Base-by-base conservation (phyloP, 2,329 filamentous ascomycete genomes). In the Epichloe uncinata region DNA sequence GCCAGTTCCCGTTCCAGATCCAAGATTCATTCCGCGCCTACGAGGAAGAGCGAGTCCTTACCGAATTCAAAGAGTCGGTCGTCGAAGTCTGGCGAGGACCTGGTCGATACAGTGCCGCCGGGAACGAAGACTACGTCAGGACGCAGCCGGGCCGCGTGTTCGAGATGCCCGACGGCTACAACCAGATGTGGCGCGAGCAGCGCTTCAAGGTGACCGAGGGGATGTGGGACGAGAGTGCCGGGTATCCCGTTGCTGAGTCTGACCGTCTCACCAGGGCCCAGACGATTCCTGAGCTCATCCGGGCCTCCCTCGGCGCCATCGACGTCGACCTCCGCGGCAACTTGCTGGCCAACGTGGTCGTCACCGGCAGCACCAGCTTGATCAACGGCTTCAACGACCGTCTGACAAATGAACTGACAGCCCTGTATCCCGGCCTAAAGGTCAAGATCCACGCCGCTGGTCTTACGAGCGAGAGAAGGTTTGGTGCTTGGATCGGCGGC, bases 61-160 rank as follows among this genome's bases (percentile, higher is more conserved):
- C 87, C 37, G 89, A 96, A 65, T 98, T 95, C 78, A 98, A 98
- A 71, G 94, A 98, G 70, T 94, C 86, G 16, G 88, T 96, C 15
- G 89, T 97, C 30, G 89, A 96, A 69, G 82, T 91, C 13, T 98
- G 93, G 91, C 79, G 81, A 26, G 87, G 87, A 0, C 87, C 87
- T 0, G 83, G 83, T 52, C 77, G 81, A 53, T 81, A 88, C 59
- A 66, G 67, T 41, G 69, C 66, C 57, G 77, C 70, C 20, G 81
- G 82, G 37, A 94, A 91, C 63, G 81, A 93, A 62, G 90, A 96
- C 41, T 74, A 81, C 45, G 82, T 83, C 51, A 83, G 79, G 63
- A 75, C 70, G 42, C 81, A 82, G 55, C 87, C 88, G 1, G 87
- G 87, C 40, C 84, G 88, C 48, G 85, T 93, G 11, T 98, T 96